phyloP scores from a whole-genome alignment of 2,329 filamentous ascomycete species.

The Pezicula radicicola region DNA sequence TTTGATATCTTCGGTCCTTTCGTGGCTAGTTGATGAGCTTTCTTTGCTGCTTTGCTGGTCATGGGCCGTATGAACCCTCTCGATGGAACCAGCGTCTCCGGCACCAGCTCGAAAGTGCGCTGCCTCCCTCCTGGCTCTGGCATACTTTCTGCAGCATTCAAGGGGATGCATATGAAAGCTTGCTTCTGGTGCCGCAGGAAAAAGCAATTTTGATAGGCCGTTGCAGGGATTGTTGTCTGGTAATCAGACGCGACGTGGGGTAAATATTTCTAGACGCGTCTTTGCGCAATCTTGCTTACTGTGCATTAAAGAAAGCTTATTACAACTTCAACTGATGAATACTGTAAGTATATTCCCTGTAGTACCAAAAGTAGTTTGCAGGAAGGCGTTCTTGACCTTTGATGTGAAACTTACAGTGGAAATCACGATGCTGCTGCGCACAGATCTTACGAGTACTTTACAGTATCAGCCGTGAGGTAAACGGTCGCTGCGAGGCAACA shows the following conservation, averaged over 20 bases:
- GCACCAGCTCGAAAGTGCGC: slow-evolving; percentile 41
- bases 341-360: too few relatives aligned
- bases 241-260: slow-evolving; percentile 6
- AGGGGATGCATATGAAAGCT: neutral
- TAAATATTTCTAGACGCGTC: slow-evolving; percentile 7
- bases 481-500: too few relatives aligned
- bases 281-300: too few relatives aligned
- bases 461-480: too few relatives aligned
- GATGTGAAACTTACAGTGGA: too few relatives aligned
- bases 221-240: neutral
- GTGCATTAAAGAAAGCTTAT: neutral
- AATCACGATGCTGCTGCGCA: too few relatives aligned
- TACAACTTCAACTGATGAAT: too few relatives aligned
- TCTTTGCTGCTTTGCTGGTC: slow-evolving; percentile 47
- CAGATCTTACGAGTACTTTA: too few relatives aligned
- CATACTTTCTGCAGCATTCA: neutral
- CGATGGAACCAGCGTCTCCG: slow-evolving; percentile 25
- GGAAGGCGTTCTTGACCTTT: too few relatives aligned
- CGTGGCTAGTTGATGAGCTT: slow-evolving; percentile 40
- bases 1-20: slow-evolving; percentile 38
- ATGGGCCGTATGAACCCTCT: slow-evolving; percentile 34
- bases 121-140: slow-evolving; percentile 35
- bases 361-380: too few relatives aligned
- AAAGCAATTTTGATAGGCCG: neutral
- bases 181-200: neutral